These are phyloP conservation scores for Vitis hybrid DNA, from an alignment of 177 flowering plant genomes.

Conservation along the genomic window DNA sequence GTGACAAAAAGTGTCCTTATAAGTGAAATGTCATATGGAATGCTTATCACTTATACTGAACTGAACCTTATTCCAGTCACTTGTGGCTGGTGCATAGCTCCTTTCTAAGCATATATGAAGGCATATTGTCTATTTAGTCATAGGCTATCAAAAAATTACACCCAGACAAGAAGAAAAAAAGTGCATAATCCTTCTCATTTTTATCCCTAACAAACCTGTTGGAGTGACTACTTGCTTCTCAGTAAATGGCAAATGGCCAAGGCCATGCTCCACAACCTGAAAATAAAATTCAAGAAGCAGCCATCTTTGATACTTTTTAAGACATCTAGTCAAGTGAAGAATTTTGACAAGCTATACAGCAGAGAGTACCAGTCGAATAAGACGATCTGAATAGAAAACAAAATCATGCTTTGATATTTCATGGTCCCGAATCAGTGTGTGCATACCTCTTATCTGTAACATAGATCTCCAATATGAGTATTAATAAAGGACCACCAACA, in stretches of 20 bases:
- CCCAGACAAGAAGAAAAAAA: too few relatives aligned
- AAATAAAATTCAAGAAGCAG: conserved; percentile 9
- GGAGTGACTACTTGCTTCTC: conserved; percentile 96
- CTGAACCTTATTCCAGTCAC: too few relatives aligned
- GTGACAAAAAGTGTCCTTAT: too few relatives aligned
- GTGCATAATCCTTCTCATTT: too few relatives aligned
- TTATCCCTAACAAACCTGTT: conserved; percentile 55
- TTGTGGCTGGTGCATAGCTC: too few relatives aligned
- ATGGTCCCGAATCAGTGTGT: conserved; percentile 86
- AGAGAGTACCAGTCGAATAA: conserved; percentile 87
- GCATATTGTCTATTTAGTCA: background rate
- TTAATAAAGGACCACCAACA: background rate
- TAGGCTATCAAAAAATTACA: background rate
- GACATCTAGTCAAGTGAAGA: background rate
- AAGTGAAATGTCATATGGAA: too few relatives aligned
- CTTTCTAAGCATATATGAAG: too few relatives aligned
- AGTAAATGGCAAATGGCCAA: conserved; percentile 94
- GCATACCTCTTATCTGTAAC: conserved; percentile 96
- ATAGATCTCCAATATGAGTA: conserved; percentile 7
- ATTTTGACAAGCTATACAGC: background rate
- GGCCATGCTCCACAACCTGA: conserved; percentile 99
- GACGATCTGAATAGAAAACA: conserved; percentile 95
- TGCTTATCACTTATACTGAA: too few relatives aligned
- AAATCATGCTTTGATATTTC: conserved; percentile 98
- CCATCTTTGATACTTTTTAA: background rate